Base-by-base conservation (phyloP, 164 flowering plant species). In the Platanus orientalis region DNA sequence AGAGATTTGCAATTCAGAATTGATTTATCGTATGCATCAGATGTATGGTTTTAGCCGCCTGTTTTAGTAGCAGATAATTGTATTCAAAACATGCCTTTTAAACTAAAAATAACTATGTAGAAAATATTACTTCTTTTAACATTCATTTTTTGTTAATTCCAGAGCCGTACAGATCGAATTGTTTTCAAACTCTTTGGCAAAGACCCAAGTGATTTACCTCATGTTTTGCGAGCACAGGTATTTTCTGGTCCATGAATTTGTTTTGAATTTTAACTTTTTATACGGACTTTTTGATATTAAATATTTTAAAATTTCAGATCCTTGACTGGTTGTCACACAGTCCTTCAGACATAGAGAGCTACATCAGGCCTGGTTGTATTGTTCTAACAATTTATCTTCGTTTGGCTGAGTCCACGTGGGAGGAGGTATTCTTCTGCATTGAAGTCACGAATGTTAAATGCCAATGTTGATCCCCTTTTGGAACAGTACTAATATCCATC, bases 311-410 rank as follows among this genome's bases (percentile, higher is more conserved):
- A 25, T 63, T 69, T 7, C 86, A 90, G 97, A 79, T 90, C 65
- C 84, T 86, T 54, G 82, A 86, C 50, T 90, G 97, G 97, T 66
- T 90, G 62, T 79, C 94, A 25, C 79, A 80, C 72, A 90, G 87
- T 79, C 97, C 97, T n/a, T 80, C 90, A 0, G 94, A 90, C 49
- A 86, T 90, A 52, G 94, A 88, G 71, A 84, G 97, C 77, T 88
- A 86, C 73, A 90, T 90, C 40, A 79, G 88, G 63, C 97, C 97
- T 54, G 97, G 97, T 54, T 90, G 97, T 71, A 72, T 90, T 49
- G 69, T 86, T 44, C 67, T 90, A 62, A 84, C 97, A 0, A 62
- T 90, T 63, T 90, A 90, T 69, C 71, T 85, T 54, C 84, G 83
- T 45, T 66, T 85, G 54, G 70, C 51, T 6, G 71, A 79, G 50